Evolutionary conservation across 176 grass and related monocot species (phyloP), one percentile per base, ranked within the genome.

Genomic region (Raddia guianensis): DNA sequence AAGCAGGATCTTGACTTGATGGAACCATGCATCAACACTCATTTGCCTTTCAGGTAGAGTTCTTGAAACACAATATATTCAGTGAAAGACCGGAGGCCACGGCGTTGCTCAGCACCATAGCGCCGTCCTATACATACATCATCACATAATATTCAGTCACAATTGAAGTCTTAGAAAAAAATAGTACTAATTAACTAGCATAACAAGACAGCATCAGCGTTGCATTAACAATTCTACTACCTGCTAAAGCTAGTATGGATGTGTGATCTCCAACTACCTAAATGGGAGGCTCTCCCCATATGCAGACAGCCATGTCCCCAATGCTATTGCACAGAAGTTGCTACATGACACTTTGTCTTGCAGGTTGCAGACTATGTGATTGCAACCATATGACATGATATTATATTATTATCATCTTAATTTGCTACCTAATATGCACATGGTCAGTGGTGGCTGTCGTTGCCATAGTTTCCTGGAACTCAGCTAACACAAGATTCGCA

Each of bases 361-460:
- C 46, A 42, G 48, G 40, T 70, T 63, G 54, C 46, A 42, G 48
- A 37, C 52, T 68, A 80, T 69, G 54, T 69, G 40, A 37, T 13
- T 64, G 21, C 47, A 76, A 40, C 64, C 76, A 49, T 70, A 89
- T 35, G 72, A 73, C 77, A 66, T 40, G 63, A 46, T 3, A 40
- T 40, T 40, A 66, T 40, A 54, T 35, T 3, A 40, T 40, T 40
- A 40, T 40, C 4, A 40, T 89, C 21, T 80, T 80, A 48, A 79
- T 82, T 86, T 77, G 58, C 66, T 61, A 86, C 87, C 87, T 67
- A 86, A 89, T 77, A 46, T 10, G 66, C 83, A 82, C 83, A 89
- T 82, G 66, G n/a, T 73, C 58, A 43, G 12, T 55, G 67, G n/a
- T 64, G 69, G 45, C 33, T 61, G 46, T 53, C 63, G 27, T 44